A percentile compares a stretch with the other conserved stretches of the same genome.
Conservation (phyloP, 495 filamentous ascomycete genomes). For the Xylaria cubensis region DNA sequence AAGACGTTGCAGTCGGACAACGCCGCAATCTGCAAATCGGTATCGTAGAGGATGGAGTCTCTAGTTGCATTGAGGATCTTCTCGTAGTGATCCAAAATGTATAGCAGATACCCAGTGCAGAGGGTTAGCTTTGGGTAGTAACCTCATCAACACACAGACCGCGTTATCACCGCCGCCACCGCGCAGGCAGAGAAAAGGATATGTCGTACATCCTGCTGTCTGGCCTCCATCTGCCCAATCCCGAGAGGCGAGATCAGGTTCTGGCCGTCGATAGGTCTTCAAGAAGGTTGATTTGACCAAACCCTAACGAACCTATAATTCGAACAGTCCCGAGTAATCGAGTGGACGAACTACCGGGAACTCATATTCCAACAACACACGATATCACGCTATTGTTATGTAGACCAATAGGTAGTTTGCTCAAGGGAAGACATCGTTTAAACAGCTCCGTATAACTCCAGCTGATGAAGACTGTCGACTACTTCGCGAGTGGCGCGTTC, state of each 20-base stretch:
- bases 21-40: slow-evolving; percentile 45
- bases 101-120: slow-evolving; percentile 45
- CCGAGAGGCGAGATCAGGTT: not conserved
- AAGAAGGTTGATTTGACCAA: no score
- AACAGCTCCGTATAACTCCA: not conserved
- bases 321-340: no score
- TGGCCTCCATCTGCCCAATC: not conserved
- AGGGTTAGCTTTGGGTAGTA: slow-evolving; percentile 43
- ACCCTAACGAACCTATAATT: no score
- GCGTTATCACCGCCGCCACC: slow-evolving; percentile 54
- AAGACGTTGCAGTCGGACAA: no score
- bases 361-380: no score
- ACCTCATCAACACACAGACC: slow-evolving; percentile 54
- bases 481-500: not conserved
- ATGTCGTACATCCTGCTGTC: slow-evolving; percentile 24
- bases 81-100: slow-evolving; percentile 37
- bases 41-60: slow-evolving; percentile 45
- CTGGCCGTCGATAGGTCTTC: not conserved
- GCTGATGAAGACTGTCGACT: not conserved
- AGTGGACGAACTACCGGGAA: no score
- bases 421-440: not conserved
- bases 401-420: not conserved
- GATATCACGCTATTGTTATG: no score
- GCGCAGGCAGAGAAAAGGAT: slow-evolving; percentile 3
- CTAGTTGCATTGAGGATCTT: slow-evolving; percentile 38